A percentile compares a stretch with the other conserved stretches of the same genome.
These are phyloP conservation scores for Tricholoma saponaceum DNA, from an alignment of 768 basidiomycete species.

Conservation along the genomic window DNA sequence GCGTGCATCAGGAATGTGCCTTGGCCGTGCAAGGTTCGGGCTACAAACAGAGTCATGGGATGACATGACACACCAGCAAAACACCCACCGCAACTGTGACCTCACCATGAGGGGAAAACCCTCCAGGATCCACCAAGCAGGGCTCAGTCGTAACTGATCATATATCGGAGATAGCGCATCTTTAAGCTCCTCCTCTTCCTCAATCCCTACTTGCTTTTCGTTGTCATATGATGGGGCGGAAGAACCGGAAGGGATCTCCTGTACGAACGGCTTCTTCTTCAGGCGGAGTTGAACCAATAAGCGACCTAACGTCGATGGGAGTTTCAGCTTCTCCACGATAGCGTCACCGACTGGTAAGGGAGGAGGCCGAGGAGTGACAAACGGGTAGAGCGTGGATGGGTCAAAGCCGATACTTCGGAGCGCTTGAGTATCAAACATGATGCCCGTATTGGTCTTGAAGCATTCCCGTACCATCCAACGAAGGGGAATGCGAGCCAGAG, in stretches of 20 bases:
- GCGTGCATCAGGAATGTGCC: constrained; percentile 35
- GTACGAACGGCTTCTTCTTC: constrained; percentile 10
- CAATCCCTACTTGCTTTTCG: constrained; percentile 10
- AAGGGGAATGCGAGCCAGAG: constrained; percentile 50
- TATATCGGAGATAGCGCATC: constrained; percentile 46
- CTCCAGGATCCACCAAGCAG: constrained; percentile 61
- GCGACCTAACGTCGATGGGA: background rate
- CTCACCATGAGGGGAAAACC: constrained; percentile 31
- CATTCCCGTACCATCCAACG: constrained; percentile 72
- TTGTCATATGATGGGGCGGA: background rate
- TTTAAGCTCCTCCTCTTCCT: constrained; percentile 50
- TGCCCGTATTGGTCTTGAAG: constrained; percentile 52
- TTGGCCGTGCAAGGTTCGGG: constrained; percentile 31
- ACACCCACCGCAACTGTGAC: constrained; percentile 17
- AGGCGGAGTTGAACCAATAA: background rate
- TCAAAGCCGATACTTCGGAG: constrained; percentile 44
- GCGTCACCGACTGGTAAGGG: constrained; percentile 16
- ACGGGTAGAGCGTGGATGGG: constrained; percentile 32
- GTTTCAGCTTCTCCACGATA: background rate
- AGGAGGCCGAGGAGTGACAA: constrained; percentile 29
- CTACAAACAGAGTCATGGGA: background rate
- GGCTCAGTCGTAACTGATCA: constrained; percentile 42
- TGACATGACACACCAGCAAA: constrained; percentile 1
- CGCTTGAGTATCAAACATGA: constrained; percentile 51
- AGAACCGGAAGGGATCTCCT: background rate